Conservation (phyloP, 2,329 filamentous ascomycete species). For the Penicillium brasilianum region DNA sequence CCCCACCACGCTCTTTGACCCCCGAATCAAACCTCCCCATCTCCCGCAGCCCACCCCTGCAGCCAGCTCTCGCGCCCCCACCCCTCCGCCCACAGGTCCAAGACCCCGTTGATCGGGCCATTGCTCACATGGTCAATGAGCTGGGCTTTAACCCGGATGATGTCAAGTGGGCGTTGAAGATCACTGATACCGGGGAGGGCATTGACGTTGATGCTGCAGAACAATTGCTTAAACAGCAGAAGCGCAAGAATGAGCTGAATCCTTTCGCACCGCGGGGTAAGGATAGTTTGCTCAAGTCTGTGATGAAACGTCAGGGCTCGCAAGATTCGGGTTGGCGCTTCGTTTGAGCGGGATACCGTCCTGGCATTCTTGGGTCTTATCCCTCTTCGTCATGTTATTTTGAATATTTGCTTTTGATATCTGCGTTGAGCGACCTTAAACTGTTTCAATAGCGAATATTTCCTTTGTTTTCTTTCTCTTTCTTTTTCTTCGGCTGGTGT, state of each 20-base stretch:
- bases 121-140: slow-evolving; percentile 60
- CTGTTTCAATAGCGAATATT: background rate
- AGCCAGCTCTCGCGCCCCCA: slow-evolving; percentile 5
- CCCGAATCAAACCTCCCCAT: slow-evolving; percentile 8
- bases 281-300: slow-evolving; percentile 30
- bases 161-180: slow-evolving; percentile 61
- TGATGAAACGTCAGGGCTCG: slow-evolving; percentile 33
- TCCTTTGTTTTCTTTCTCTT: background rate
- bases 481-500: background rate
- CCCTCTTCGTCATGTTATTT: background rate
- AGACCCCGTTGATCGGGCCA: slow-evolving; percentile 62
- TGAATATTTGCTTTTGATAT: background rate
- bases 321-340: slow-evolving; percentile 45
- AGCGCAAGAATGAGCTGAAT: slow-evolving; percentile 32
- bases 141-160: slow-evolving; percentile 63
- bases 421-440: background rate
- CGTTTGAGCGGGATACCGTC: slow-evolving; percentile 34
- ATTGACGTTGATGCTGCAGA: slow-evolving; percentile 63
- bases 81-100: slow-evolving; percentile 42
- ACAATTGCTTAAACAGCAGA: slow-evolving; percentile 56
- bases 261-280: slow-evolving; percentile 23
- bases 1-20: slow-evolving; percentile 10
- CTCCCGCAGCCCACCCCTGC: slow-evolving; percentile 4
- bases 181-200: slow-evolving; percentile 65
- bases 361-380: background rate